Base-by-base conservation (phyloP, 129 eudicot species). In the Logfia minima region DNA sequence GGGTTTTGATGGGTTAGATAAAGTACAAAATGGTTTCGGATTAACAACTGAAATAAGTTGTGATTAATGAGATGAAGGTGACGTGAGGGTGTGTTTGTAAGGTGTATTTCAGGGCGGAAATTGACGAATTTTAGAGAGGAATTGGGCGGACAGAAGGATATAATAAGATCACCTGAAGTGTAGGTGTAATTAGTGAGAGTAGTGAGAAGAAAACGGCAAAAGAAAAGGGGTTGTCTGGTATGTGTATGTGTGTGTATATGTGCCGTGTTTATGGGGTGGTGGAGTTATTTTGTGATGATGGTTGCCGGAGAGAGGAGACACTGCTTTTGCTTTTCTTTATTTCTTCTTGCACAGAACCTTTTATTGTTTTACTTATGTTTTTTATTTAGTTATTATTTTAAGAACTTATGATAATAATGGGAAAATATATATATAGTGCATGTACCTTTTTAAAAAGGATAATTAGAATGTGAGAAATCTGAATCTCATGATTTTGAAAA, bases 151-250 rank as follows among this genome's bases (percentile, higher is more conserved):
- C 55, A 48, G 55, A 48, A 48, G 55, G 55, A 48, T 48, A 48
- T 48, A 48, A 48, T 14, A 48, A 23, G 55, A 23, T 67, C 16
- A 9, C 6, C 29, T 51, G 72, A 76, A 48, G 72, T 19, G 23
- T 22, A 17, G 8, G 53, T 21, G 23, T 55, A 55, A 17, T 55
- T n/a, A 55, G 63, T 58, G 24, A 13, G 60, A 14, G 58, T 14
- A 34, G 70, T 29, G 78, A 64, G 85, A 67, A 32, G 81, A 70
- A 69, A 70, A 85, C 76, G 84, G 79, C 83, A 83, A 80, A 80
- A 86, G 84, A 62, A 64, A 71, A 74, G 83, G 77, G 24, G 68
- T 21, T 75, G 85, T 79, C 79, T 79, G 75, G 80, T 76, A 68
- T 72, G 84, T 71, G 67, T 39, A 34, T 66, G 51, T 77, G 45